These are phyloP conservation scores for Metschnikowia henanensis DNA, from an alignment of 805 yeast genomes.

Conservation along the genomic window DNA sequence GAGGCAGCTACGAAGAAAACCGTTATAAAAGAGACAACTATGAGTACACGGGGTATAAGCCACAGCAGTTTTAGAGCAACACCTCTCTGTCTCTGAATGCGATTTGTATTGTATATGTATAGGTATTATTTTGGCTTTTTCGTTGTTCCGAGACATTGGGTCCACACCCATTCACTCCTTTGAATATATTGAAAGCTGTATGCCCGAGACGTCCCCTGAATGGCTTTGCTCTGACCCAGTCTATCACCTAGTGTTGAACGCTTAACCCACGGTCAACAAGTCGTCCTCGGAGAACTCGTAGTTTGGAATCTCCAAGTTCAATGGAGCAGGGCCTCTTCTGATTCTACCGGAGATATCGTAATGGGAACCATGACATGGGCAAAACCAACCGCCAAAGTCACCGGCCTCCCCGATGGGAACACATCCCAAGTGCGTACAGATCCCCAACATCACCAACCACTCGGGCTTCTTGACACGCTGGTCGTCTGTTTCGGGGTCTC, in stretches of 20 bases:
- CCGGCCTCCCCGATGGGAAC: slow-evolving; percentile 99
- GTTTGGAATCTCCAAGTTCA: slow-evolving; percentile 94
- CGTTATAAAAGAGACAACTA: slow-evolving; percentile 8
- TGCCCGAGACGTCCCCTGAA: no score
- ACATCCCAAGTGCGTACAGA: slow-evolving; percentile 99
- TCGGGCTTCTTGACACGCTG: slow-evolving; percentile 96
- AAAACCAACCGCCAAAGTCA: slow-evolving; percentile 99
- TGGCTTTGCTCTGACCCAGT: no score
- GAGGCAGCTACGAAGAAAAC: slow-evolving; percentile 2
- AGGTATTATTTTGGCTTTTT: slow-evolving; percentile 2
- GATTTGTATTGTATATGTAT: slow-evolving; percentile 13
- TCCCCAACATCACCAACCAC: slow-evolving; percentile 99
- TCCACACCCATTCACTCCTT: slow-evolving; percentile 1
- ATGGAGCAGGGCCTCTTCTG: slow-evolving; percentile 99
- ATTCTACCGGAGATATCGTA: slow-evolving; percentile 99
- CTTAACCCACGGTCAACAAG: slow-evolving; percentile 85
- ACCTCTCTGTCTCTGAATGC: slow-evolving; percentile 6
- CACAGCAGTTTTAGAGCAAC: slow-evolving; percentile 9
- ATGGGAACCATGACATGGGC: slow-evolving; percentile 99
- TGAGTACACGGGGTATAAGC: slow-evolving; percentile 13
- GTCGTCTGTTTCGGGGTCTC: slow-evolving; percentile 93
- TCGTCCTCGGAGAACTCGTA: slow-evolving; percentile 79
- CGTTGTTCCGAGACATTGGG: not conserved
- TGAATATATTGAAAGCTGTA: slow-evolving; percentile 4
- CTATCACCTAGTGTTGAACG: not conserved